Evolutionary conservation across 2,329 filamentous ascomycete genomes (phyloP), one percentile per base, ranked within the genome.

Genomic region (Chrysosporium queenslandicum): DNA sequence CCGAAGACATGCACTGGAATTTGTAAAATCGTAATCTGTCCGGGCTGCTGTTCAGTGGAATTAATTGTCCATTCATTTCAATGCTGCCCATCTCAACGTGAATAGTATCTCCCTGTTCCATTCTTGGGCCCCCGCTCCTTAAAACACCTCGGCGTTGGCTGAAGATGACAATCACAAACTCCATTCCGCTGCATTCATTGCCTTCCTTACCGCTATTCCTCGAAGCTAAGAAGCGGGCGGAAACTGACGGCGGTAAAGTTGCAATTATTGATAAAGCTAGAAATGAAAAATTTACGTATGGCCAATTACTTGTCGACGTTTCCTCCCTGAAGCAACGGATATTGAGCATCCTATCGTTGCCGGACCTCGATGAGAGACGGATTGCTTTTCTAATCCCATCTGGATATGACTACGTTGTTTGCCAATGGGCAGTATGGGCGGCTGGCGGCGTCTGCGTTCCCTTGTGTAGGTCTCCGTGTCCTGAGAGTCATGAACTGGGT

Each of bases 401-500:
- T 55, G 68, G 69, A 37, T 71, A 71, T 52, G 69, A 71, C 50
- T 71, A 71, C 57, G 68, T 69, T 6, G 67, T 64, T 8, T 67
- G 63, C 23, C 68, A 70, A 59, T 72, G 69, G 69, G 70, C 70
- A 6, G 57, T 71, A 49, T 72, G 70, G 70, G 69, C 69, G 9
- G 66, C 68, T 3, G 70, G 70, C 14, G 70, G 68, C n/a, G 64
- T 72, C 16, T 66, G 64, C 29, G 70, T 73, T 18, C 70, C 70
- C 18, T 61, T 73, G 11, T 73, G 70, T 72, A 68, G 49, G 30
- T 34, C 37, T 46, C 41, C 18, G 39, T 20, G 16, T 6, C 21
- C 18, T 5, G 37, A 21, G 11, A 4, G 2, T 12, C 7, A 7
- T 11, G 1, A 11, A 20, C 29, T 37, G 14, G 23, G 14, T n/a